Evolutionary conservation across 768 basidiomycete species (phyloP).

Genomic region (Rhizopogon rudus): DNA sequence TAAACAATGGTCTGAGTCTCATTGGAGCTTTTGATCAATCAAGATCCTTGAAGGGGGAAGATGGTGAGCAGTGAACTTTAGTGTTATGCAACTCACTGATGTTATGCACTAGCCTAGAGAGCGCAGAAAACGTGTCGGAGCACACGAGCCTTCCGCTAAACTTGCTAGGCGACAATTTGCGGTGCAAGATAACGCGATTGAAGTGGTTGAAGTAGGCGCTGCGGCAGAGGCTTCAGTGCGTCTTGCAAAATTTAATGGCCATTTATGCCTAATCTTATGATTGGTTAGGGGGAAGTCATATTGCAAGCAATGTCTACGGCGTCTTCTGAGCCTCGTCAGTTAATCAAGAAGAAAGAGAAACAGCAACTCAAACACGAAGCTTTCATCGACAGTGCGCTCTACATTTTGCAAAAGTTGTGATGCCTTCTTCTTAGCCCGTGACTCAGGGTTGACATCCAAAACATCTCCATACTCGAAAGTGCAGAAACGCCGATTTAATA

Average conservation of each 20-base stretch:
- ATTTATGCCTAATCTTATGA: neutral
- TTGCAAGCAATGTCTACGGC: constrained; percentile 30
- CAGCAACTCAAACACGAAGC: constrained; percentile 60
- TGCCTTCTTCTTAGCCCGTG: neutral
- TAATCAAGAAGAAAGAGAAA: constrained; percentile 61
- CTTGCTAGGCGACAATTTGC: constrained; percentile 45
- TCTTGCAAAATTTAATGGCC: neutral
- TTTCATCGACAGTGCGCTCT: constrained; percentile 56
- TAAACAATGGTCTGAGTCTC: neutral
- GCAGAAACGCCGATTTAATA: constrained; percentile 65
- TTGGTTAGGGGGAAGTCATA: neutral
- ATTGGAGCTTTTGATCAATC: too few species aligned
- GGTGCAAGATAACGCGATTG: constrained; percentile 42
- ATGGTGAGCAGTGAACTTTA: constrained; percentile 16
- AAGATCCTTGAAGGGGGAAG: neutral
- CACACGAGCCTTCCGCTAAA: constrained; percentile 50
- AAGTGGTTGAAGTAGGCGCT: constrained; percentile 43
- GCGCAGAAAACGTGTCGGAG: constrained; percentile 36
- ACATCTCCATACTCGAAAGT: constrained; percentile 64
- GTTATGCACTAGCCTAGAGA: constrained; percentile 26
- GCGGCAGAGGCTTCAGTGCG: constrained; percentile 38
- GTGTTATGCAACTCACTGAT: constrained; percentile 7
- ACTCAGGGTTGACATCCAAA: constrained; percentile 43
- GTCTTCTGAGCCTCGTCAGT: constrained; percentile 21
- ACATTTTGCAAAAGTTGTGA: neutral